Base-by-base conservation (phyloP, 2,329 filamentous ascomycete genomes). In the Talaromyces pinophilus region DNA sequence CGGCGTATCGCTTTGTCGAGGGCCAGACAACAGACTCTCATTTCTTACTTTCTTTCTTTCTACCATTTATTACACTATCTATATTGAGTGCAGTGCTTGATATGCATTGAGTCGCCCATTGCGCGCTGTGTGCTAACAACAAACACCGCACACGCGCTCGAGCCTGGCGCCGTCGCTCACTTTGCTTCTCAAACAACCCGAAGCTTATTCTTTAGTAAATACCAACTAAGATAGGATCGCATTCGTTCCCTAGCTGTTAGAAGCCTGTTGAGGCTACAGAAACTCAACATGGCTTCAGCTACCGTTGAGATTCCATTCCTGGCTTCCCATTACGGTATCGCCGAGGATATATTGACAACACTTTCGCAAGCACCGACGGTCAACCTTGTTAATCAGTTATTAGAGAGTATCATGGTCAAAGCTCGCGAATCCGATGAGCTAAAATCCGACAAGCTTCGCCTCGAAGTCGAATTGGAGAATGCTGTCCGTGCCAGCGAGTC, bases 391-490 rank as follows among this genome's bases (percentile, higher is more conserved):
- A 85, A 86, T 67, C 83, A 86, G 50, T 84, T 99, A 62, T 85
- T 99, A 48, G 84, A 87, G 69, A 89, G 91, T 30, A 87, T 98
- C 63, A 86, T 89, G 28, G 82, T 83, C 35, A 97, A 95, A 78
- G 92, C 92, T 42, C 91, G 89, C 72, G 92, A 97, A 73, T 90
- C 87, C 72, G 92, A 97, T 75, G 86, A 88, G 46, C 81, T 97
- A 48, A 92, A 90, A 72, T 90, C 94, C 10, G 92, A 96, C 70
- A 98, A 97, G 81, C 85, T 97, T 54, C 90, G 92, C 71, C 83
- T 92, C 55, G 92, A 97, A 73, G 95, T 99, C 54, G 93, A 98
- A 82, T 86, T 98, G 7, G 95, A 99, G 78, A 95, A 92, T 78
- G 90, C 90, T 19, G 90, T 97, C 59, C 90, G 93, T 72, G 91